These are phyloP conservation scores for Mycosphaerella sp. DNA, from an alignment of 2,329 filamentous ascomycete genomes.

Conservation along the genomic window DNA sequence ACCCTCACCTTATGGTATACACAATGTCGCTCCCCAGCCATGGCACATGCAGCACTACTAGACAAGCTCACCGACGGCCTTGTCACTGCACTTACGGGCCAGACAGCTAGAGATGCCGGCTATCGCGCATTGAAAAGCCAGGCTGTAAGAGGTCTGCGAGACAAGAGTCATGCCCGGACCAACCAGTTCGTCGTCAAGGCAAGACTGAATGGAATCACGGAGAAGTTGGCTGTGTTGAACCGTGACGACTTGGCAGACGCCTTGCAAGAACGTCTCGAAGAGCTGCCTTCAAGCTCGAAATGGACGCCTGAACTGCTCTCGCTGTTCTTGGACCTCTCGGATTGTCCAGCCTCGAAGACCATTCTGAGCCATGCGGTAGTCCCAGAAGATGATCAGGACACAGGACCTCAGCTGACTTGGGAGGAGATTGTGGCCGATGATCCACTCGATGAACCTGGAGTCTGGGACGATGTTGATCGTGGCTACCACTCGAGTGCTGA, in stretches of 20 bases:
- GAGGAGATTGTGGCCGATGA: slow-evolving; percentile 71
- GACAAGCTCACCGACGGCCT: slow-evolving; percentile 63
- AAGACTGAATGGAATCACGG: slow-evolving; percentile 54
- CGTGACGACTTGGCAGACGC: slow-evolving; percentile 73
- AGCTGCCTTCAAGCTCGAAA: slow-evolving; percentile 52
- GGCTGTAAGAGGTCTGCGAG: slow-evolving; percentile 36
- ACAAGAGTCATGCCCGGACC: slow-evolving; percentile 40
- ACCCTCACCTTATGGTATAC: background rate
- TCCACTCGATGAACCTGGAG: slow-evolving; percentile 58
- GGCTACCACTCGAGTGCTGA: slow-evolving; percentile 59
- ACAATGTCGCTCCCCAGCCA: slow-evolving; percentile 34
- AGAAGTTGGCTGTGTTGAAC: slow-evolving; percentile 76
- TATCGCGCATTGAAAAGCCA: slow-evolving; percentile 37
- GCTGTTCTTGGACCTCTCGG: slow-evolving; percentile 72
- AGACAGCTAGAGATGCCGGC: slow-evolving; percentile 25
- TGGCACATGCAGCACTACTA: slow-evolving; percentile 65
- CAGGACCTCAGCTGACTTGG: slow-evolving; percentile 56
- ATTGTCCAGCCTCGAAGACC: slow-evolving; percentile 67
- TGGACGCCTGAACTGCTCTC: slow-evolving; percentile 76
- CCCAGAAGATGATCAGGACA: background rate
- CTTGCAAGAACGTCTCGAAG: slow-evolving; percentile 52
- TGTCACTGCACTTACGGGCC: slow-evolving; percentile 56
- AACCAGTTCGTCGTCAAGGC: slow-evolving; percentile 46
- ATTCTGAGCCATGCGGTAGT: slow-evolving; percentile 57
- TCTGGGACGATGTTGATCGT: slow-evolving; percentile 68